Percentiles rank a stretch among this genome's conserved stretches.
Evolutionary conservation across 2,329 filamentous ascomycete species (phyloP).

Genomic region (Aspergillus novofumigatus): DNA sequence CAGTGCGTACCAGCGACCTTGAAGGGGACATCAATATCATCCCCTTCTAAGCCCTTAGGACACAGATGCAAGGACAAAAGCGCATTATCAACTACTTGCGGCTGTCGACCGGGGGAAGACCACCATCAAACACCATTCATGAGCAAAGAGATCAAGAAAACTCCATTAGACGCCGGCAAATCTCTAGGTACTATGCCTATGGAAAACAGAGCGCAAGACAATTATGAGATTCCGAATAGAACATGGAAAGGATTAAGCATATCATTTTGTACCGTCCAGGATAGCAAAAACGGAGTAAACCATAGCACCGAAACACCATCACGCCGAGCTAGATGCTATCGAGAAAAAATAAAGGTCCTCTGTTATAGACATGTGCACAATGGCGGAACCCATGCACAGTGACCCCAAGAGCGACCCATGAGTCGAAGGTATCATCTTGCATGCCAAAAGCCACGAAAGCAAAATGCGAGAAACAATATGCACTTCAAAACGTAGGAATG

Average conservation of each 20-base stretch:
- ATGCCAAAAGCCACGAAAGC: conserved; percentile 2
- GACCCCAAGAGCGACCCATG: not conserved
- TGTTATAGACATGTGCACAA: not conserved
- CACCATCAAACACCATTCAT: too few relatives aligned
- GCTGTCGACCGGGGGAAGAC: not conserved
- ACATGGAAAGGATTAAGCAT: not conserved
- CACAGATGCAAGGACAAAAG: not conserved
- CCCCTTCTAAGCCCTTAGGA: not conserved
- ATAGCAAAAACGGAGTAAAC: not conserved
- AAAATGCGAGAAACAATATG: not conserved
- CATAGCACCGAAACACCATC: not conserved
- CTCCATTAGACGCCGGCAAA: not conserved
- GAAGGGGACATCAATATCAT: not conserved
- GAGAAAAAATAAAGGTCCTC: conserved; percentile 2
- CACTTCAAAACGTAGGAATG: not conserved
- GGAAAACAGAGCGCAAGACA: not conserved
- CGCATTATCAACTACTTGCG: not conserved
- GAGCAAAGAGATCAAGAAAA: not conserved
- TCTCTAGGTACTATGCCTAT: not conserved
- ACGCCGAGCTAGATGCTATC: conserved; percentile 3
- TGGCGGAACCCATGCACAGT: not conserved
- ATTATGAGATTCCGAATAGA: not conserved
- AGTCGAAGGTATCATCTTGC: conserved; percentile 15
- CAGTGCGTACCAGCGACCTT: not conserved
- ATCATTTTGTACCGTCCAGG: not conserved